Evolutionary conservation across 2,329 filamentous ascomycete species (phyloP), one percentile per base, ranked within the genome.

Genomic region (Pochonia chlamydosporia): DNA sequence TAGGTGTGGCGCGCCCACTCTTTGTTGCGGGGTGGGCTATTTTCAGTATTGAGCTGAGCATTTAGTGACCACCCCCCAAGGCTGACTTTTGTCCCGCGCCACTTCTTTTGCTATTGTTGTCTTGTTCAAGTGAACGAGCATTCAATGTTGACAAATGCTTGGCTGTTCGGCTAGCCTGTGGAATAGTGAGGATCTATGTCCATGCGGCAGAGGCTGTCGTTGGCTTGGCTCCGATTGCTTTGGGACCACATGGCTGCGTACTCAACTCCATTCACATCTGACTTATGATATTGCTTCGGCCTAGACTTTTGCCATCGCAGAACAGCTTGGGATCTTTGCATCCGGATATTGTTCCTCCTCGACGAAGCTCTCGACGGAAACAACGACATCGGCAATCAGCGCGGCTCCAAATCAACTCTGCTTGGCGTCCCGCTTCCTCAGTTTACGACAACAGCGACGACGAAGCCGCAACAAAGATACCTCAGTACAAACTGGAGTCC

Each of bases 361-460:
- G 63, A 21, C 62, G 62, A 58, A 70, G 67, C 46, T 62, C 66
- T 11, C 57, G 56, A 48, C 50, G 63, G 56, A 50, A 55, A 52
- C 43, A 55, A 56, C 50, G 56, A 51, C 43, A 54, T 56, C 52
- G 49, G 16, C 41, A 48, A 40, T 23, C 20, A 6, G 18, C 24
- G 24, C 44, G 31, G 7, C 31, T 30, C 39, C 44, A 47, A 24
- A 63, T 58, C 49, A 56, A 55, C 49, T 63, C 67, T 28, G 61
- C 58, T 45, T 67, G 65, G 52, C 74, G 75, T 35, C 74, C 76
- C n/a, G 54, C 70, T 6, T 84, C 82, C 26, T 85, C 84, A 14
- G 55, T 82, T 40, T 85, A 62, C 51, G 56, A 50, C 35, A 41
- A 86, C 60, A 54, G 48, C 45, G 49, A 53, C 51, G 49, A 42